Base-by-base conservation (phyloP, 805 yeast species). In the Pichia deserticola region DNA sequence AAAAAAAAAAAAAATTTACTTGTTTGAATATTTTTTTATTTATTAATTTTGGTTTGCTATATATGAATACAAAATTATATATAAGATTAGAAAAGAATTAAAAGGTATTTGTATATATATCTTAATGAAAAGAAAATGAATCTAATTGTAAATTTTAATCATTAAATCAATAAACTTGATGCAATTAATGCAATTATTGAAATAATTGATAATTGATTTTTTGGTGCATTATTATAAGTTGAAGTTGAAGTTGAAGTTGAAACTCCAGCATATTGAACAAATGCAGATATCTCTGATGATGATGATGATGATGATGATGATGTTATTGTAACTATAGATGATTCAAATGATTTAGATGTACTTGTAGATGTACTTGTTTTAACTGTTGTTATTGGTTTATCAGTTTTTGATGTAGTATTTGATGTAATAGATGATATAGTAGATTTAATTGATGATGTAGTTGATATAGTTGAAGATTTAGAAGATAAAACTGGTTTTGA, bases 201-300 rank as follows among this genome's bases (percentile, higher is more conserved):
- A 11, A 39, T 11, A 12, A 47, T 5, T 15, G 53, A 47, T 8
- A 36, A 27, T 11, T 12, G 9, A 30, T 38, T 33, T 20, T 47
- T 13, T 10, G 29, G 9, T 30, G 29, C 36, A 27, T 35, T 20
- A 35, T 12, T 20, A 7, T 28, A 12, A 25, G 50, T 36, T 27
- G 55, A 33, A 13, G 45, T 37, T 27, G 55, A 33, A 13, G 45
- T 37, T 9, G 40, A 28, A 15, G 52, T 35, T 13, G 44, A 37
- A 9, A 30, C 9, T 7, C 32, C 32, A 7, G 9, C 32, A 3
- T 30, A 30, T 9, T 30, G 32, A 30, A 30, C 32, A 30, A 30
- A 30, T 3, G 9, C 32, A 15, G 52, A 8, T 15, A 29, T 5
- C 3, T 34, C 12, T 42, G 49, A 39, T 10, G 48, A 40, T 8